Conservation (phyloP, 2,329 filamentous ascomycete species). For the Venturia aucupariae region DNA sequence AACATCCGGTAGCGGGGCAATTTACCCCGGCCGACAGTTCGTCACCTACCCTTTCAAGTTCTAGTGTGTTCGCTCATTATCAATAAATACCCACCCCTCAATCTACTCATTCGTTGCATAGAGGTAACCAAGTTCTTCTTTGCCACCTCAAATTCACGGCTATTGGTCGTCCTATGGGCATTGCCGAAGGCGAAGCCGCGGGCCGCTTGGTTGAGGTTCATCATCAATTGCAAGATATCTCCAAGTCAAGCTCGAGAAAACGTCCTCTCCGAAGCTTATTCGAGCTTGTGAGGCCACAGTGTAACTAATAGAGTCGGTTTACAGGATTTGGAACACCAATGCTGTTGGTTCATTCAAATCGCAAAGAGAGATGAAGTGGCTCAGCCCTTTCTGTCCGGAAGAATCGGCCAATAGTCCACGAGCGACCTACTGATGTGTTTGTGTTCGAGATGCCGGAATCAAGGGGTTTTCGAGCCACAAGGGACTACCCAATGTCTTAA, state of each 20-base stretch:
- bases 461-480: too few species aligned
- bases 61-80: neutral
- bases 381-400: too few species aligned
- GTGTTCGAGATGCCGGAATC: too few species aligned
- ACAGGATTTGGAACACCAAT: neutral
- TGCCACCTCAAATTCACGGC: neutral
- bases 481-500: too few species aligned
- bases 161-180: neutral
- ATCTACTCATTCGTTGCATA: neutral
- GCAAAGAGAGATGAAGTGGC: neutral
- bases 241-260: neutral
- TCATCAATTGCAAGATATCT: neutral
- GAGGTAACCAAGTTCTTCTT: neutral
- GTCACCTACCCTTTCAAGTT: neutral
- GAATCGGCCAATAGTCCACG: too few species aligned
- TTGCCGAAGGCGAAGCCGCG: neutral
- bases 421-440: too few species aligned
- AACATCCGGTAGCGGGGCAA: neutral
- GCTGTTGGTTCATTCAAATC: neutral
- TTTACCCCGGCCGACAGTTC: neutral
- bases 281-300: neutral
- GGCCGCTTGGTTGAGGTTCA: neutral
- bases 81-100: neutral
- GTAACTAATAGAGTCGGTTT: neutral
- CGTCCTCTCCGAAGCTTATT: neutral